phyloP scores from a whole-genome alignment of 2,329 filamentous ascomycete species.

The Nemania sp. region DNA sequence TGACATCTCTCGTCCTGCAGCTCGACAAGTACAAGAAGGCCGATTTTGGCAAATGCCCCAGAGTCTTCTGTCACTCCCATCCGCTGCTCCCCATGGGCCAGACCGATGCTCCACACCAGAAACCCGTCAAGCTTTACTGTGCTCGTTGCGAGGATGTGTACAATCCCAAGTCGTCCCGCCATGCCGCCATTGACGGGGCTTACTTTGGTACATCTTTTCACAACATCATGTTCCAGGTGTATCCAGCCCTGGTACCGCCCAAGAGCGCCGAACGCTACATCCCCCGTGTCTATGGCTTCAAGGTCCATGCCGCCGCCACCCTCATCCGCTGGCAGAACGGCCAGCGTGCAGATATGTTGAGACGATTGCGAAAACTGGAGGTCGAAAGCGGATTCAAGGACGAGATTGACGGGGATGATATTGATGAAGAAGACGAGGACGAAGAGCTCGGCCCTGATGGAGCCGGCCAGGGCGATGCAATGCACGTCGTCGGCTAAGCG shows the following conservation, averaged over 20 bases:
- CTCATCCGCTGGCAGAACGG: conserved; percentile 89
- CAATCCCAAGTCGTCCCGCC: conserved; percentile 94
- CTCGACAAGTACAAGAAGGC: conserved; percentile 98
- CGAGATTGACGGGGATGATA: conserved; percentile 60
- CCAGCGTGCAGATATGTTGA: conserved; percentile 80
- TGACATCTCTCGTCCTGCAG: conserved; percentile 50
- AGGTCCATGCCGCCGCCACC: conserved; percentile 86
- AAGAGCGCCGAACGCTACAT: conserved; percentile 88
- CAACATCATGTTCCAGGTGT: conserved; percentile 99
- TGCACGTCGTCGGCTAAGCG: conserved; percentile 36
- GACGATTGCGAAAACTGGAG: conserved; percentile 69
- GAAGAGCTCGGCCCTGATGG: conserved; percentile 43
- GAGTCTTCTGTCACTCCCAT: conserved; percentile 92
- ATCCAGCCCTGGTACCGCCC: conserved; percentile 82
- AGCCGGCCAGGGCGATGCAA: conserved; percentile 33
- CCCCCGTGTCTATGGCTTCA: conserved; percentile 91
- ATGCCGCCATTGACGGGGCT: conserved; percentile 92
- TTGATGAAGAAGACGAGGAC: conserved; percentile 61
- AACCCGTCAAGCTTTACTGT: conserved; percentile 96
- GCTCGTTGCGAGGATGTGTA: conserved; percentile 97
- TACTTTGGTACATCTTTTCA: conserved; percentile 99
- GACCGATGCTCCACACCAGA: conserved; percentile 83
- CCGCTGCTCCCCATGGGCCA: conserved; percentile 94
- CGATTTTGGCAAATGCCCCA: conserved; percentile 97
- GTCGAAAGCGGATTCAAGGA: conserved; percentile 82